Evolutionary conservation across 2,329 filamentous ascomycete species (phyloP), one percentile per base, ranked within the genome.

Genomic region (Hypoxylon sp.): DNA sequence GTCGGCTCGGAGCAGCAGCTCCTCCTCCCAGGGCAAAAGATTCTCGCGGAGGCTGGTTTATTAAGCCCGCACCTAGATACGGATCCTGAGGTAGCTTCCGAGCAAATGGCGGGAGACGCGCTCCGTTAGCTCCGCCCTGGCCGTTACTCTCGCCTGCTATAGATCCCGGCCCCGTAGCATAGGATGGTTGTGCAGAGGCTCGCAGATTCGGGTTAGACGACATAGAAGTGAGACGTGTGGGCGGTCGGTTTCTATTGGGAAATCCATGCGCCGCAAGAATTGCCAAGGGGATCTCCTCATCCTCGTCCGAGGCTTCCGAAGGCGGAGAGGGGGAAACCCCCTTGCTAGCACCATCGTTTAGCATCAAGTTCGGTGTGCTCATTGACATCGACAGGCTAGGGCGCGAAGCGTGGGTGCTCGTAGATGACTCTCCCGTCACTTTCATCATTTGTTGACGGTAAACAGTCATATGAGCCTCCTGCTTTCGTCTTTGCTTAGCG

Each of bases 361-460:
- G 58, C 73, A 78, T 74, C 19, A 91, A 75, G 65, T 88, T 89
- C 1, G 89, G 87, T 3, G 87, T 86, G 74, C 89, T 91, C 71
- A 84, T 81, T 4, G 86, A 87, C 32, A 84, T 80, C 17, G 84
- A 81, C 64, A 89, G 76, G 51, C 80, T 79, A 13, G 86, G 83
- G n/a, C 87, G 85, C 24, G 83, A 76, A 10, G 80, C 73, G 13
- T 83, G 76, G 11, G 78, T 69, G 43, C 80, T 78, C 10, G 82
- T 77, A 4, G 83, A 76, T 20, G 87, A 80, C 70, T 94, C 92
- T 49, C 93, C 93, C 0, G 93, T 96, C 28, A 95, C 91, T 79
- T 97, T 97, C 91, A 94, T 97, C 93, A 97, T 97, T 78, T 95
- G 91, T 76, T 97, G 93, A 60, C 93, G 87, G 76, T 97, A 97